Percentiles rank a stretch among this genome's conserved stretches.
phyloP scores from a whole-genome alignment of 2,329 filamentous ascomycete genomes.

The Botrytis pseudocinerea region DNA sequence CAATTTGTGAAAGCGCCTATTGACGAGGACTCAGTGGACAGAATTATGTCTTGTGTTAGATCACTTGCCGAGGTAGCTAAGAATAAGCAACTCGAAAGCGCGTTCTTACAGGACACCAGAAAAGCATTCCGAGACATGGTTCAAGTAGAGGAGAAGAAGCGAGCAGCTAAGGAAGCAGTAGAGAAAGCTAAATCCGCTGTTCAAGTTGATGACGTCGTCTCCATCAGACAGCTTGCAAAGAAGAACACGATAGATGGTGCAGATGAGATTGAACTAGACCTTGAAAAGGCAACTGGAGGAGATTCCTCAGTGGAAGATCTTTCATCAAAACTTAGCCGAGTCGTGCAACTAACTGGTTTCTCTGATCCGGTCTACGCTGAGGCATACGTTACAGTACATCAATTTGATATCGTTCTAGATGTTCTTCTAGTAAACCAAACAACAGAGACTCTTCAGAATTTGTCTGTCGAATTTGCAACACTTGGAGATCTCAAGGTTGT shows the following conservation, averaged over 20 bases:
- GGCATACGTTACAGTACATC: conserved; percentile 97
- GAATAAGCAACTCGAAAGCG: conserved; percentile 86
- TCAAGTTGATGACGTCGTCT: conserved; percentile 92
- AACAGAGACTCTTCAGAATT: conserved; percentile 90
- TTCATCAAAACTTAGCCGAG: conserved; percentile 89
- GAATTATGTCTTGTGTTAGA: conserved; percentile 96
- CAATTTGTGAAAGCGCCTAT: conserved; percentile 97
- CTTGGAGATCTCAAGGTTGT: conserved; percentile 97
- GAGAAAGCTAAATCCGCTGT: conserved; percentile 93
- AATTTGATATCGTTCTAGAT: conserved; percentile 97
- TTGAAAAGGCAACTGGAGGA: conserved; percentile 92
- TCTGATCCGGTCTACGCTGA: conserved; percentile 98
- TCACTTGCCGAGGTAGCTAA: conserved; percentile 87
- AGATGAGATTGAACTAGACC: conserved; percentile 84
- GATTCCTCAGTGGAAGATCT: conserved; percentile 83
- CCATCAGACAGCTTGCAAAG: conserved; percentile 89
- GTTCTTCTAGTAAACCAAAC: conserved; percentile 97
- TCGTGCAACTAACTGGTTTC: conserved; percentile 97
- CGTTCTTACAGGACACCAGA: conserved; percentile 91
- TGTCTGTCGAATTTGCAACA: conserved; percentile 98
- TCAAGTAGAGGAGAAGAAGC: conserved; percentile 95
- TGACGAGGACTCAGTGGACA: conserved; percentile 96
- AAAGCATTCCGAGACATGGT: conserved; percentile 98
- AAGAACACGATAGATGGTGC: conserved; percentile 80
- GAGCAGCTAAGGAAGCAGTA: conserved; percentile 87